Evolutionary conservation across 768 basidiomycete genomes (phyloP).

Genomic region (Leccinum pellstonianum): DNA sequence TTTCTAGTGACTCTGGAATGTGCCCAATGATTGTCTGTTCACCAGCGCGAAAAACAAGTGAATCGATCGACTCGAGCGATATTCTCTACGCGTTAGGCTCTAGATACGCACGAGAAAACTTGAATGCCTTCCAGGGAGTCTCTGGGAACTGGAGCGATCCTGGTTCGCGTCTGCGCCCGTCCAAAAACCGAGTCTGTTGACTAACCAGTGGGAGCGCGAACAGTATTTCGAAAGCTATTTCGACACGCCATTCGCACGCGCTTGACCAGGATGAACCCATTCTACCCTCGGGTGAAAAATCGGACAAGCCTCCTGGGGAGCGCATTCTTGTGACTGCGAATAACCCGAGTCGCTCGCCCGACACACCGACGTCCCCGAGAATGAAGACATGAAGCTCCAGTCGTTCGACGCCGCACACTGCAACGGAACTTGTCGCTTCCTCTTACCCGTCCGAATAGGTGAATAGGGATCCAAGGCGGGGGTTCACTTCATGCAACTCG

Average conservation of each 20-base stretch:
- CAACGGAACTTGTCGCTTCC: slow-evolving; percentile 39
- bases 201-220: background rate
- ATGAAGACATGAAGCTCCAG: background rate
- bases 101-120: no score
- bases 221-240: background rate
- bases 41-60: no score
- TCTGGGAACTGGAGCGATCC: slow-evolving; percentile 16
- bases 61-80: no score
- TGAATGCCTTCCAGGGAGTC: no score
- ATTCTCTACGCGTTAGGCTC: no score
- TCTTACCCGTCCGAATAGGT: slow-evolving; percentile 48
- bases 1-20: background rate
- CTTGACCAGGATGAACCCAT: background rate
- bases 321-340: slow-evolving; percentile 8
- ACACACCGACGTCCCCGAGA: background rate
- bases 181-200: background rate
- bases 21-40: no score
- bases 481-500: slow-evolving; percentile 48
- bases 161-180: slow-evolving; percentile 5
- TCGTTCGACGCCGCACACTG: slow-evolving; percentile 27
- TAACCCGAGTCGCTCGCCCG: slow-evolving; percentile 3
- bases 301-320: background rate
- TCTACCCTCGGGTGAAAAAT: background rate
- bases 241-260: background rate
- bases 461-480: slow-evolving; percentile 63